Evolutionary conservation across 2,329 filamentous ascomycete species (phyloP), one percentile per base, ranked within the genome.

Genomic region (Aaosphaeria arxii): DNA sequence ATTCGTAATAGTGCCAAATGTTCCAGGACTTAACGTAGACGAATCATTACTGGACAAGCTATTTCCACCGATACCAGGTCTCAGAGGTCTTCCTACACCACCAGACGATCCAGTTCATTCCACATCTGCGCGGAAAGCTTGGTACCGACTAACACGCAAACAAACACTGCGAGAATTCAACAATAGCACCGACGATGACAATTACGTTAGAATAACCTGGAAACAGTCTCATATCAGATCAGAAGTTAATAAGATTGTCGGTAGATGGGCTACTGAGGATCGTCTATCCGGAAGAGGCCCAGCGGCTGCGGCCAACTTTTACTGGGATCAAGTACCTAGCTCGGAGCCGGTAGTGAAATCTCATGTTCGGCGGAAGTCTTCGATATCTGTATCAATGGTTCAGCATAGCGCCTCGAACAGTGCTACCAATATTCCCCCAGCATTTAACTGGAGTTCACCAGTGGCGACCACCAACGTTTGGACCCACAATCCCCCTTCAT

Each of bases 151-250:
- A 2, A 71, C 67, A 1, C 64, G 69, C 7, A 64, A 62, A 40
- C 62, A 71, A 46, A 72, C 69, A 5, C 56, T 72, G 59, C 58
- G 68, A 11, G 69, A 71, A 31, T 70, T 59, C 57, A 68, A 71
- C 40, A 63, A 46, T 32, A 67, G 64, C 5, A 59, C 57, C 5
- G 59, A 61, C 7, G 62, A 66, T 30, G 63, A 70, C 43, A 70
- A 58, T 45, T 70, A 72, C 41, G 58, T 71, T 11, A 67, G 70
- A 5, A 62, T 72, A 5, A 66, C 61, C 5, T 72, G 69, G 69
- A 53, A 53, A 13, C 63, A 55, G 17, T 72, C 70, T 4, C 43
- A 59, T 1, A 56, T 71, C 4, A 57, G 63, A 35, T 32, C 47
- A 17, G 67, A 72, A n/a, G 61, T 63, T 6, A 65, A 59, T 40